Evolutionary conservation across 1,284 basidiomycete species (phyloP).

Genomic region (Coniophora puteana): DNA sequence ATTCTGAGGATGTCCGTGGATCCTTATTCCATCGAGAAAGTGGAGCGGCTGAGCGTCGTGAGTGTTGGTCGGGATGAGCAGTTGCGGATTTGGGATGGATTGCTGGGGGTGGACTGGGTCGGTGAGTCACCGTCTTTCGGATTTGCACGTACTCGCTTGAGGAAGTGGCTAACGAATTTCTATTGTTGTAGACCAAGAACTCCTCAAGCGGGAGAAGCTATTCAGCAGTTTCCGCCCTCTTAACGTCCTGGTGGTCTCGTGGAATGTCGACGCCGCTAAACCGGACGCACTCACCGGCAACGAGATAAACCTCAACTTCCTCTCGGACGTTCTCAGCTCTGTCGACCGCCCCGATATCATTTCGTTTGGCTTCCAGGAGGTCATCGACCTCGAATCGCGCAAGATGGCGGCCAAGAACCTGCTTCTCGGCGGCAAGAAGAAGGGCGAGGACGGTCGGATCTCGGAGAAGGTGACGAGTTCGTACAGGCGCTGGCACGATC

Average conservation of each 20-base stretch:
- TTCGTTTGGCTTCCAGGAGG: constrained; percentile 92
- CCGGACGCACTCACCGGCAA: constrained; percentile 69
- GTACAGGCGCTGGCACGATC: constrained; percentile 88
- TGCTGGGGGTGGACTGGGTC: constrained; percentile 83
- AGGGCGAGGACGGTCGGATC: constrained; percentile 57
- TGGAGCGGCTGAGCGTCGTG: constrained; percentile 66
- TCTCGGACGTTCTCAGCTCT: constrained; percentile 67
- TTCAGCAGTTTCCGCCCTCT: constrained; percentile 82
- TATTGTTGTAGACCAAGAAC: constrained; percentile 56
- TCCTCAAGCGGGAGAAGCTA: constrained; percentile 69
- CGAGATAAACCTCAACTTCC: constrained; percentile 66
- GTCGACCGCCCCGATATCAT: constrained; percentile 84
- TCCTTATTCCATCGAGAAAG: constrained; percentile 64
- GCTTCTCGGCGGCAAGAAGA: constrained; percentile 70
- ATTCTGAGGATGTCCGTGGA: constrained; percentile 74
- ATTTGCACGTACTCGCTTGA: constrained; percentile 1
- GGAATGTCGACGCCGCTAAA: constrained; percentile 90
- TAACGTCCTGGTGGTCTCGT: constrained; percentile 82
- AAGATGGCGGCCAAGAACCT: constrained; percentile 91
- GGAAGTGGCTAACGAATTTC: constrained; percentile 8
- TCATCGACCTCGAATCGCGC: constrained; percentile 90
- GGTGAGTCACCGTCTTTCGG: constrained; percentile 44
- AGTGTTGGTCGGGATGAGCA: constrained; percentile 77
- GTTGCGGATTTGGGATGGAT: constrained; percentile 87
- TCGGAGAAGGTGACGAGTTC: constrained; percentile 80